Evolutionary conservation across 2,329 filamentous ascomycete genomes (phyloP), one percentile per base, ranked within the genome.

Genomic region (Aspergillus thermomutatus): DNA sequence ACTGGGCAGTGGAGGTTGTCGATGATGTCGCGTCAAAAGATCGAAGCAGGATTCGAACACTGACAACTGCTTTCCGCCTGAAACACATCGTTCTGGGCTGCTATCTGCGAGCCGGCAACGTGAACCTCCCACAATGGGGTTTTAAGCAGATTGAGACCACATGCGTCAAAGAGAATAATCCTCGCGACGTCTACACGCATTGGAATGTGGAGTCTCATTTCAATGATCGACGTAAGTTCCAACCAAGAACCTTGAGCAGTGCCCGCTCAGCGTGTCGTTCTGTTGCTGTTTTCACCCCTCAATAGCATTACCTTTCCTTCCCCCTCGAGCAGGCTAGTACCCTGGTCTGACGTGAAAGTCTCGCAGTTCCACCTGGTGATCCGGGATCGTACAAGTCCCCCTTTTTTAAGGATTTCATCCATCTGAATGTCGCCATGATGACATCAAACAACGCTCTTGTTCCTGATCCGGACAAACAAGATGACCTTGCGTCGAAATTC

Each of bases 81-180:
- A 91, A 83, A 75, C 92, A 99, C 73, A 81, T 85, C 45, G 82
- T 86, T 54, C 82, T 97, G 54, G 90, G 90, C 64, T 99, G 94
- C 77, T 99, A 99, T 73, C 85, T 99, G 51, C 89, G 92, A 62
- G 95, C 94, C 58, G 93, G 92, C 66, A 99, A 96, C 69, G 89
- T 92, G 67, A 99, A 97, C 77, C 82, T 99, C 62, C 94, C 94
- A 52, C 94, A 97, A 73, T 99, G 94, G 94, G 94, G 94, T 73
- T 99, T 99, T 83, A 97, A 97, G 80, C 94, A 99, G 78, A 97
- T 99, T 64, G 94, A 99, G 79, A 92, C 94, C 37, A 96, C 92
- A 26, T 99, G 94, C 77, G 87, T 88, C 64, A 97, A 96, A 81
- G 85, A 89, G 66, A 96, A 97, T 80, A 94, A 93, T 69, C 91